Conservation (phyloP, 2,329 filamentous ascomycete species). For the Phialocephala sp. region DNA sequence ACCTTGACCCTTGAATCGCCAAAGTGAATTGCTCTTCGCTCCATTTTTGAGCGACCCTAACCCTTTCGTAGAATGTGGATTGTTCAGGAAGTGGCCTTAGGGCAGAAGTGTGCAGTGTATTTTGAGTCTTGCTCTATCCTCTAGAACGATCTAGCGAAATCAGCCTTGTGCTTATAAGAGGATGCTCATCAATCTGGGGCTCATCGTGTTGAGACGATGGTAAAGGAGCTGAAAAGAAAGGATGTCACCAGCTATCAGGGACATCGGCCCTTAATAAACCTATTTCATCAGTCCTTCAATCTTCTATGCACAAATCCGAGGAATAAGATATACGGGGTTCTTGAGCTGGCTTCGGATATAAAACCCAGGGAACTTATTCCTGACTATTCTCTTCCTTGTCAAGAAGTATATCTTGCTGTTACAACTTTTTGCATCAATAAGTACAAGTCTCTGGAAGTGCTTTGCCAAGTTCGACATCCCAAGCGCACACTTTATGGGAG, state of each 20-base stretch:
- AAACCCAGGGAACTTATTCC: not conserved
- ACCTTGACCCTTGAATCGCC: not conserved
- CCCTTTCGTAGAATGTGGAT: constrained; percentile 3
- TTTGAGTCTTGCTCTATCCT: not conserved
- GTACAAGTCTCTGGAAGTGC: not conserved
- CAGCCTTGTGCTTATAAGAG: not conserved
- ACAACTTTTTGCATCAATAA: not conserved
- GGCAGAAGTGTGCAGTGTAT: not conserved
- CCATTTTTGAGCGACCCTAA: not conserved
- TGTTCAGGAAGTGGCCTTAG: not conserved
- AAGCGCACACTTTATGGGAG: not conserved
- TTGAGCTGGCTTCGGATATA: not conserved
- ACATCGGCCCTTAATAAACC: not conserved
- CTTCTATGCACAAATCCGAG: constrained; percentile 1
- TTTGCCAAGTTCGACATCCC: not conserved
- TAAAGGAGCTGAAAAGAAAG: not conserved
- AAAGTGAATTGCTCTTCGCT: not conserved
- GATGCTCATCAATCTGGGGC: not conserved
- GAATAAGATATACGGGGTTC: not conserved
- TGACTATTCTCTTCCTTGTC: not conserved
- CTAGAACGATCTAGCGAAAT: not conserved
- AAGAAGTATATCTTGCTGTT: not conserved
- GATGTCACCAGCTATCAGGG: not conserved
- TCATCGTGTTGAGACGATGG: not conserved
- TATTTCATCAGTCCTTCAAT: not conserved